A percentile compares a stretch with the other conserved stretches of the same genome.
phyloP scores from a whole-genome alignment of 2,329 filamentous ascomycete genomes.

The Elsinoe fawcettii region DNA sequence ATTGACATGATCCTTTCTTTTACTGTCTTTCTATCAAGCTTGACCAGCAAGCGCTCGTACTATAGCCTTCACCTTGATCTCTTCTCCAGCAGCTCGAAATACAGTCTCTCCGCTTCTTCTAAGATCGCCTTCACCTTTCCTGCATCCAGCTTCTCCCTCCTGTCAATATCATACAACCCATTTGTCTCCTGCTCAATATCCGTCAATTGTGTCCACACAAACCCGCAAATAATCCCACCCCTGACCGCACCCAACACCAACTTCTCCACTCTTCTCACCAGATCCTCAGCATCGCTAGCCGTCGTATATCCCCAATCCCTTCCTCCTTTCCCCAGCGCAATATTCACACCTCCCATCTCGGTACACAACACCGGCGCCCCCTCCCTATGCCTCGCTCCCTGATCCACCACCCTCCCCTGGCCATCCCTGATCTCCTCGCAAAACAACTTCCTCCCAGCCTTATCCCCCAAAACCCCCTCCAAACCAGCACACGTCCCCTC shows the following conservation, averaged over 20 bases:
- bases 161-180: constrained; percentile 56
- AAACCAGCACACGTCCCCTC: constrained; percentile 48
- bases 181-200: constrained; percentile 63
- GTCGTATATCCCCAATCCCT: constrained; percentile 60
- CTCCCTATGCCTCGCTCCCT: constrained; percentile 41
- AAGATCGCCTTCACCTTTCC: constrained; percentile 51
- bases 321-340: constrained; percentile 37
- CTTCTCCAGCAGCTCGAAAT: constrained; percentile 27
- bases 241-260: constrained; percentile 52
- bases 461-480: constrained; percentile 44
- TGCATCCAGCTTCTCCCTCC: constrained; percentile 53
- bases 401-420: constrained; percentile 10
- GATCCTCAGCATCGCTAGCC: constrained; percentile 51
- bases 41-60: not conserved
- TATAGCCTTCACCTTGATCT: not conserved
- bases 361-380: constrained; percentile 57
- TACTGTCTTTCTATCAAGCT: not conserved
- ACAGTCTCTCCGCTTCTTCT: constrained; percentile 44
- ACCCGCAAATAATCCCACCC: constrained; percentile 51
- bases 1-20: not conserved
- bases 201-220: constrained; percentile 58
- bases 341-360: constrained; percentile 63
- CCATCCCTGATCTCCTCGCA: constrained; percentile 36
- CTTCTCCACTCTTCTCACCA: constrained; percentile 51
- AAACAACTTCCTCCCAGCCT: constrained; percentile 50